Evolutionary conservation across 495 filamentous ascomycete species (phyloP).

Genomic region (Aspergillus bertholletiae): DNA sequence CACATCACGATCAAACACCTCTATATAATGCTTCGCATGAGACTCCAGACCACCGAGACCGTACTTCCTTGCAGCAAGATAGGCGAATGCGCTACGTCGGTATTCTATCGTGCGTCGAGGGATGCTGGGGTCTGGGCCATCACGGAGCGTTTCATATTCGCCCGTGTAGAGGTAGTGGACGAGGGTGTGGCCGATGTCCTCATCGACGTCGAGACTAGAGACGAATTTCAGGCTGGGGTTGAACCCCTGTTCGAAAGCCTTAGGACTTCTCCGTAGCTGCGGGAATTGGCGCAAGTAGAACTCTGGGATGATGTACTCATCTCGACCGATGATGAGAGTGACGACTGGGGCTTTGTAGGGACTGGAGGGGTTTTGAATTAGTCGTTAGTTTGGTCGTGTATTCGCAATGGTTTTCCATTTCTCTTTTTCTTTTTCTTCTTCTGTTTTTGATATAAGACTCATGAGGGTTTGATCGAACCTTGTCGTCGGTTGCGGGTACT

Average conservation of each 20-base stretch:
- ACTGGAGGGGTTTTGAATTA: conserved; percentile 1
- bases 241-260: conserved; percentile 59
- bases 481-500: not conserved
- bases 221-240: conserved; percentile 1
- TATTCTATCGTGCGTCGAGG: conserved; percentile 3
- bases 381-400: not conserved
- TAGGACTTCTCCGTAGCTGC: conserved; percentile 56
- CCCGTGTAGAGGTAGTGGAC: conserved; percentile 13
- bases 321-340: conserved; percentile 6
- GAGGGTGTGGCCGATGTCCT: conserved; percentile 18
- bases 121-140: not conserved
- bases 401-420: no score
- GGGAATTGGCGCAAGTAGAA: conserved; percentile 8
- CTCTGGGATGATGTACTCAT: conserved; percentile 45
- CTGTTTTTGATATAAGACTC: no score
- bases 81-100: not conserved
- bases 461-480: not conserved
- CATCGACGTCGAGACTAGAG: conserved; percentile 3
- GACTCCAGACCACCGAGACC: not conserved
- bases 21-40: conserved; percentile 4
- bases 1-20: conserved; percentile 5
- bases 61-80: conserved; percentile 3
- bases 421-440: no score
- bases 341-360: conserved; percentile 1
- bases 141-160: conserved; percentile 9